Evolutionary conservation across 2,329 filamentous ascomycete genomes (phyloP), one percentile per base, ranked within the genome.

Genomic region (Hypoxylon sp.): DNA sequence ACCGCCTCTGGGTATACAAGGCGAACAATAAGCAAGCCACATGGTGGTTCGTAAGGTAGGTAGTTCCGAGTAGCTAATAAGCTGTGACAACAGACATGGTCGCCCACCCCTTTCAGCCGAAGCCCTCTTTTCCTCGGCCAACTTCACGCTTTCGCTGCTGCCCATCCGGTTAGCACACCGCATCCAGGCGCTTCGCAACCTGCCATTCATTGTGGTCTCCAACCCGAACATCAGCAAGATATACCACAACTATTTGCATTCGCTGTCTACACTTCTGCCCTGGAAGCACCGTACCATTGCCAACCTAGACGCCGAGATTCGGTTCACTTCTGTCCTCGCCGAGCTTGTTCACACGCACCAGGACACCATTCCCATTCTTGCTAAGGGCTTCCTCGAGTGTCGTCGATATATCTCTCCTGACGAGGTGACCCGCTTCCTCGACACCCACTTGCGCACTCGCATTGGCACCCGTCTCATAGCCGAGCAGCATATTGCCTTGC

Each of bases 201-300:
- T 99, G 6, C 94, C 94, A 0, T 99, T 93, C 72, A 97, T 99
- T 59, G 93, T 99, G 46, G 94, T 99, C 17, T 92, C 93, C n/a
- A 97, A 99, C 69, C 90, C 91, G 1, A 91, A 97, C 69, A 91
- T 99, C 62, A 89, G 88, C 17, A 87, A 88, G 65, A 99, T 99
- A 60, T 96, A 97, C 78, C 87, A 90, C 72, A 97, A 97, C 73
- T 99, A 99, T 71, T 79, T 96, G 32, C 92, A 97, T 72, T 96
- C 91, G 2, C 78, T 99, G 13, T 93, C 90, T 2, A 96, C 91
- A 1, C 80, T 99, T 11, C 82, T 97, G 3, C 92, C 93, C 4
- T 97, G 93, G 75, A 65, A 89, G 67, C 78, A 81, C 48, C 80
- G 81, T 48, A 76, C 78, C 37, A 91, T 95, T 55, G 84, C 82